phyloP scores from a whole-genome alignment of 352 stramenopile species.

The Saprolegnia diclina region DNA sequence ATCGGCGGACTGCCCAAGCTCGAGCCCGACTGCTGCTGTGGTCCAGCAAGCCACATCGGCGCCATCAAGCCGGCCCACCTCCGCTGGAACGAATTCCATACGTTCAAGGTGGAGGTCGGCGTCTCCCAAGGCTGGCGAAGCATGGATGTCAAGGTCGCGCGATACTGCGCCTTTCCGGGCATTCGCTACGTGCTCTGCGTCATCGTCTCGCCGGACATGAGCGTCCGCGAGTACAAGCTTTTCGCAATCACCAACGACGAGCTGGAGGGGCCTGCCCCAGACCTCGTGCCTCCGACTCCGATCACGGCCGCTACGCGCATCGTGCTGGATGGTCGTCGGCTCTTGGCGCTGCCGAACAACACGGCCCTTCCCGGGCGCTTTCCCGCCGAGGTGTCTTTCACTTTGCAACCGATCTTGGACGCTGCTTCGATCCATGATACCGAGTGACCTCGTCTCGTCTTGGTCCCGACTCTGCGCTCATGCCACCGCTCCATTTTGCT shows the following conservation, averaged over 20 bases:
- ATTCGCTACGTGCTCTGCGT: slow-evolving; percentile 17
- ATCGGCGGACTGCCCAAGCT: neutral
- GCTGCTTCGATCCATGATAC: too few species aligned
- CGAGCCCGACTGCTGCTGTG: slow-evolving; percentile 15
- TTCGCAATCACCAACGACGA: neutral
- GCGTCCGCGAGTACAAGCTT: neutral
- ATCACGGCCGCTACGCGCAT: neutral
- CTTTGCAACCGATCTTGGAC: too few species aligned
- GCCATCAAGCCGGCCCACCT: neutral
- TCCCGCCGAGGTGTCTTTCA: too few species aligned
- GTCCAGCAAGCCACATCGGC: neutral
- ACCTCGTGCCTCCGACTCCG: neutral
- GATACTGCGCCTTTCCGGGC: slow-evolving; percentile 7
- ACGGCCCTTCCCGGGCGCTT: too few species aligned
- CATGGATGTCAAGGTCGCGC: neutral
- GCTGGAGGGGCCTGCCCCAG: neutral
- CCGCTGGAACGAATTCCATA: slow-evolving; percentile 16
- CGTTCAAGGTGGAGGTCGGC: slow-evolving; percentile 21
- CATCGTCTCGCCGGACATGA: neutral
- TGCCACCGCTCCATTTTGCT: too few species aligned
- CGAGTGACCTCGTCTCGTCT: too few species aligned
- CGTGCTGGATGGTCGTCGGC: too few species aligned
- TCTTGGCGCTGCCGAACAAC: too few species aligned
- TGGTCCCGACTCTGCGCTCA: too few species aligned
- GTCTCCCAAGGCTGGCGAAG: slow-evolving; percentile 1